These are phyloP conservation scores for Trichocladium antarcticum DNA, from an alignment of 495 filamentous ascomycete species.

Conservation along the genomic window DNA sequence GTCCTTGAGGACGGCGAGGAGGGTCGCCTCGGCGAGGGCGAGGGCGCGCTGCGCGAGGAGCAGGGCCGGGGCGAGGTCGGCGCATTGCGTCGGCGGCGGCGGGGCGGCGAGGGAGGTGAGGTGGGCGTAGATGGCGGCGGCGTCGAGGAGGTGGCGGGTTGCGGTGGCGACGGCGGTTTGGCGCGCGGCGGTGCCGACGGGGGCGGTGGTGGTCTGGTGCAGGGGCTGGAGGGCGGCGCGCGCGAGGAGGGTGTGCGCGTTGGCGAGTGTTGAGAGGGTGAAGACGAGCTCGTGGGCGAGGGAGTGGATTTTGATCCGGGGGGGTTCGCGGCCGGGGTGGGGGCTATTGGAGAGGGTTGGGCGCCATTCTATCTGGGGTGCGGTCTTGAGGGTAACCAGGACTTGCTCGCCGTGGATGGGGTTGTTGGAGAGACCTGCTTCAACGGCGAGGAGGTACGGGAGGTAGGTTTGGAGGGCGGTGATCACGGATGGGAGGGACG, in stretches of 20 bases:
- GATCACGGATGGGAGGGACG: slow-evolving; percentile 56
- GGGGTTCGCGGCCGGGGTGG: slow-evolving; percentile 46
- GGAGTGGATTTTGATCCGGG: slow-evolving; percentile 56
- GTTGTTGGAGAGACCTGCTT: slow-evolving; percentile 50
- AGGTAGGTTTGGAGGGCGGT: slow-evolving; percentile 61
- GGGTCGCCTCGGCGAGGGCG: slow-evolving; percentile 75
- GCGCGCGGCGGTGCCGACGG: slow-evolving; percentile 54
- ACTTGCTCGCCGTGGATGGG: slow-evolving; percentile 47
- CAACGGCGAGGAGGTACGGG: slow-evolving; percentile 65
- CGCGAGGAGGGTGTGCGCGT: slow-evolving; percentile 58
- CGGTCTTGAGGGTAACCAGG: slow-evolving; percentile 44
- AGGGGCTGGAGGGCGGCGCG: slow-evolving; percentile 44
- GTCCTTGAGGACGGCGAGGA: slow-evolving; percentile 82
- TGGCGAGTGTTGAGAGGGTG: slow-evolving; percentile 62
- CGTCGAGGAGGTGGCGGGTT: slow-evolving; percentile 65
- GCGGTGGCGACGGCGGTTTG: slow-evolving; percentile 60
- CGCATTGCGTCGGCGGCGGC: slow-evolving; percentile 32
- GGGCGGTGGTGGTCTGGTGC: slow-evolving; percentile 41
- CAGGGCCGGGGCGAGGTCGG: slow-evolving; percentile 53
- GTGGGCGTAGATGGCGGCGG: slow-evolving; percentile 65
- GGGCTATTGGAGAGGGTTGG: slow-evolving; percentile 52
- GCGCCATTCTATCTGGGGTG: slow-evolving; percentile 66
- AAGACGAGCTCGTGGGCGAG: slow-evolving; percentile 79
- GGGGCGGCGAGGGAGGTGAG: slow-evolving; percentile 39
- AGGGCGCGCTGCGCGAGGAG: slow-evolving; percentile 63